phyloP scores from a whole-genome alignment of 805 yeast species.

The Zygoascus flipseniorum region DNA sequence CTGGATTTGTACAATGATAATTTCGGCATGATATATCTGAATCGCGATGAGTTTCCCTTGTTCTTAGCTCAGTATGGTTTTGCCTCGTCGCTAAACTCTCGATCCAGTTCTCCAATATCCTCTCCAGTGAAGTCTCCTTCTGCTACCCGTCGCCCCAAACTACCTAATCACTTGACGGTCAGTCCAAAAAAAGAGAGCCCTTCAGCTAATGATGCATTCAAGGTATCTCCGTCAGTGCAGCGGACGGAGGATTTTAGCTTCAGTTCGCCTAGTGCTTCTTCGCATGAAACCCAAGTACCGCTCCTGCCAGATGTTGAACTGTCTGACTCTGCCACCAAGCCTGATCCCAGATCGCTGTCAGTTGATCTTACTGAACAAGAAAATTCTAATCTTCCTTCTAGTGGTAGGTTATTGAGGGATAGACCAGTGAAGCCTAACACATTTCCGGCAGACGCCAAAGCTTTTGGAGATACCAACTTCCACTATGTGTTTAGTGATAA shows the following conservation, averaged over 20 bases:
- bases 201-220: background rate
- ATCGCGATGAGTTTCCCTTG: background rate
- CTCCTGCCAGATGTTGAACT: background rate
- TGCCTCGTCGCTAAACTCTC: background rate
- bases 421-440: background rate
- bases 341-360: background rate
- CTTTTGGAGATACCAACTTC: slow-evolving; percentile 2
- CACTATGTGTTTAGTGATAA: slow-evolving; percentile 39
- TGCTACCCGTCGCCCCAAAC: background rate
- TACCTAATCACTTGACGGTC: background rate
- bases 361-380: background rate
- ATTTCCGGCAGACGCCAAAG: background rate
- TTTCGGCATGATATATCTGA: background rate
- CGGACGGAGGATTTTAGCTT: background rate
- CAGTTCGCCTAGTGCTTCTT: background rate
- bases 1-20: background rate
- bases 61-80: background rate
- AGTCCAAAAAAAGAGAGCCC: background rate
- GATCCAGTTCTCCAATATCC: background rate
- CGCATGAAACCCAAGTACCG: background rate
- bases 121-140: background rate
- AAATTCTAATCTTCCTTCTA: background rate
- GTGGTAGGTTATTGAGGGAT: background rate
- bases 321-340: background rate
- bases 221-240: background rate